Base-by-base conservation (phyloP, 2,329 filamentous ascomycete species). In the Alternaria metachromatica region DNA sequence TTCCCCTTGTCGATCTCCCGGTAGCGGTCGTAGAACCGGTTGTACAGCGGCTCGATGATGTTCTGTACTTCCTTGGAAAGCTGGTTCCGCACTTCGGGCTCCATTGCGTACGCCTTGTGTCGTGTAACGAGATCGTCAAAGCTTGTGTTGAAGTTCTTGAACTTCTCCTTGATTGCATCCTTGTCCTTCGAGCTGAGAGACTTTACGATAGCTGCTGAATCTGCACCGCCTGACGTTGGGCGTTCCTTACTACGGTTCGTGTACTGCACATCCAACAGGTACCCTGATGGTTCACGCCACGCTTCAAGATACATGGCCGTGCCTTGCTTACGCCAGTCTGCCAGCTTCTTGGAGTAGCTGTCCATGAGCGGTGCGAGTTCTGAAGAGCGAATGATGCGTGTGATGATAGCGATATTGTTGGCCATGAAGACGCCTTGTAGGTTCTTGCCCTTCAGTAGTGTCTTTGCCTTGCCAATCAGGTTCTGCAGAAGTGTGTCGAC, bases 1-100 rank as follows among this genome's bases (percentile, higher is more conserved):
- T 94, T 96, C 63, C 96, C 96, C 84, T 97, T 97, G 82, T 98
- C 95, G 68, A 98, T 90, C 81, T 98, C 96, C 78, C 97, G 94
- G 78, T 99, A 99, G 26, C 95, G 88, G 81, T 98, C 96, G 89
- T 93, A 98, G 82, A 99, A 99, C 49, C 96, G 88, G 66, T 91
- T 92, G 82, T 99, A 99, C 13, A 99, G 86, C 58, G 95, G 94
- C 82, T 98, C 95, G 60, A 99, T 90, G 82, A 97, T 93, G 72
- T 90, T 90, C 79, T 96, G 93, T 67, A 98, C 90, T 76, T 97
- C 94, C 72, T 90, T 89, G 15, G 89, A 90, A 73, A 98, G 87
- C 81, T 91, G 88, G 66, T 88, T 87, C 46, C 93, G 88, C 30
- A 98, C 95, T 78, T 98, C 95, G 23, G 89, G 88, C 82, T 99